Evolutionary conservation across 345 rosid genomes (phyloP), one percentile per base, ranked within the genome.

Genomic region (Raphanus raphanistrum): DNA sequence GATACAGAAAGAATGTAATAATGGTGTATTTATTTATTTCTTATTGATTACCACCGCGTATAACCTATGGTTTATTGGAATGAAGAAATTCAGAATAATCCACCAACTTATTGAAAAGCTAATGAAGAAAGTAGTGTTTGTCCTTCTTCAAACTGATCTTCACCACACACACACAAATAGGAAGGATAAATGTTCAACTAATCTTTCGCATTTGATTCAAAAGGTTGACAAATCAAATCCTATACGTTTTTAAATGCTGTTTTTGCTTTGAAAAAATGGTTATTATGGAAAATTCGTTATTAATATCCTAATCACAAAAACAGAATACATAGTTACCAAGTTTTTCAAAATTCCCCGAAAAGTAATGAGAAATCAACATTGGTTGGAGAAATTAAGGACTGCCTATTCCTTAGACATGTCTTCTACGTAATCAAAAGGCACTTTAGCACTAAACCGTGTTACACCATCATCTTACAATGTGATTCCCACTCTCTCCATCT

Each of bases 241-340:
- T n/a, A 6, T 45, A 45, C 52, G 27, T 26, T 29, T 29, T 36
- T 13, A 64, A 25, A 74, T 25, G 16, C 36, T 32, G 27, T 27
- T 28, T 48, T 25, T 65, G n/a, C 7, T 33, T 45, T 45, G 52
- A 13, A 45, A 61, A 62, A 62, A 6, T 6, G 11, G 10, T 28
- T n/a, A 60, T 5, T 27, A 12, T 12, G 52, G 4, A 12, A 27
- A 11, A 17, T 12, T 29, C 16, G 4, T 29, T 13, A 4, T 26
- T 5, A 60, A 31, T 15, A 31, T 17, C 16, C 25, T 3, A 12
- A 45, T 12, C 5, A 12, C 6, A 45, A 45, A 12, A 45, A 12
- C 8, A 38, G 12, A 38, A 36, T 2, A 43, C 4, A 9, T 0
- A 43, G 58, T 60, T 68, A 78, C 68, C 73, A 71, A 65, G 72